These are phyloP conservation scores for Guadua angustifolia DNA, from an alignment of 176 grass and related monocot species.

Conservation along the genomic window DNA sequence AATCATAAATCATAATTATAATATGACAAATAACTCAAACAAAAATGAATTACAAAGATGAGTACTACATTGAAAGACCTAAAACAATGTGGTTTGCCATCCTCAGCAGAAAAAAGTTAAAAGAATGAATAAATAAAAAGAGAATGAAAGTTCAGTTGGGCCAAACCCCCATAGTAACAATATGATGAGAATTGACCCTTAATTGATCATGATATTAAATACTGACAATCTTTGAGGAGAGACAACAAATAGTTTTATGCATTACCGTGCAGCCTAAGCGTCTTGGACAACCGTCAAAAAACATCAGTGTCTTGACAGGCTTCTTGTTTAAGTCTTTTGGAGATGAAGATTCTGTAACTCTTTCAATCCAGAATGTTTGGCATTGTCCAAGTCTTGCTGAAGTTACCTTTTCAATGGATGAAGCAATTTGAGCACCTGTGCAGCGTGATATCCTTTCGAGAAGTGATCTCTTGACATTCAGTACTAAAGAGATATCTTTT, in stretches of 20 bases:
- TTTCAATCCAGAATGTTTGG: slow-evolving; percentile 85
- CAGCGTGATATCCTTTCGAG: slow-evolving; percentile 91
- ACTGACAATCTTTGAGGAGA: slow-evolving; percentile 20
- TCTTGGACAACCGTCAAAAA: slow-evolving; percentile 95
- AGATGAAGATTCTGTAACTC: slow-evolving; percentile 57
- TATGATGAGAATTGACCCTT: slow-evolving; percentile 14
- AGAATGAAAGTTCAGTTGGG: slow-evolving; percentile 26
- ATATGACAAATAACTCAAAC: slow-evolving; percentile 4
- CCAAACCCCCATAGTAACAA: neutral
- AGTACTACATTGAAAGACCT: slow-evolving; percentile 7
- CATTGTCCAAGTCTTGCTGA: slow-evolving; percentile 72
- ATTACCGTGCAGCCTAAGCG: slow-evolving; percentile 97
- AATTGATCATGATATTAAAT: neutral
- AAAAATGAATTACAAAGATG: slow-evolving; percentile 14
- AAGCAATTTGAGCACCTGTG: slow-evolving; percentile 80
- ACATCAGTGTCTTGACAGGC: slow-evolving; percentile 89
- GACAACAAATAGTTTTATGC: slow-evolving; percentile 24
- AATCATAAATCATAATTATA: slow-evolving; percentile 21
- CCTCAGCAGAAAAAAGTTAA: neutral
- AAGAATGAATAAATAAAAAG: neutral
- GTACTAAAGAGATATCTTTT: slow-evolving; percentile 89
- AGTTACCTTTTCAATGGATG: slow-evolving; percentile 67
- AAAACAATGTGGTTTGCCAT: slow-evolving; percentile 8
- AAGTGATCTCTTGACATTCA: slow-evolving; percentile 91
- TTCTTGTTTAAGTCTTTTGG: slow-evolving; percentile 65